Evolutionary conservation across 2,329 filamentous ascomycete species (phyloP).

Genomic region (Aureobasidium sp.): DNA sequence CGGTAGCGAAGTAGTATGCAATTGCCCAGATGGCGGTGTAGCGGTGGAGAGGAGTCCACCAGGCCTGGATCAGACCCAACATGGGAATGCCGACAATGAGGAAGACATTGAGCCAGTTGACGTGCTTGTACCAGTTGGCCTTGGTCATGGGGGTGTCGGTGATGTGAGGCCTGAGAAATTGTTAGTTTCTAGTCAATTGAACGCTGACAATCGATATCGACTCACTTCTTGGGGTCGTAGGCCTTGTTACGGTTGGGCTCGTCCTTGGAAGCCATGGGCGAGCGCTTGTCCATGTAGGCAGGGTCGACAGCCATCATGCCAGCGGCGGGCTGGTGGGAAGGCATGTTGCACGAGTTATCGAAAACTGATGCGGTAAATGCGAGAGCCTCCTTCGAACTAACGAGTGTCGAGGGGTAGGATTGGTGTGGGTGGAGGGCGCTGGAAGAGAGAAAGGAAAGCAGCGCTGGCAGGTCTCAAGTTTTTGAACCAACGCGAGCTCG

Average conservation of each 20-base stretch:
- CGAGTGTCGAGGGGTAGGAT: conserved; percentile 10
- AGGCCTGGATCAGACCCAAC: conserved; percentile 61
- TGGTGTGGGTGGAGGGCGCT: neutral
- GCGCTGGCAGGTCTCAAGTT: conserved; percentile 3
- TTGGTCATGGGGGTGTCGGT: conserved; percentile 71
- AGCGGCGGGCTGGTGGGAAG: conserved; percentile 42
- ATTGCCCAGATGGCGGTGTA: conserved; percentile 68
- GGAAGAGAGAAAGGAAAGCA: neutral
- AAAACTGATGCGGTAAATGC: neutral
- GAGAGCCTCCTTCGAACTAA: conserved; percentile 11
- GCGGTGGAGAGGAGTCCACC: conserved; percentile 66
- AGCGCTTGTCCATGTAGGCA: conserved; percentile 34
- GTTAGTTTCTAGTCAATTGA: neutral
- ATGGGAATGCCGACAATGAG: conserved; percentile 74
- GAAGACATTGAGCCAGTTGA: conserved; percentile 86
- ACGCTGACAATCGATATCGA: neutral
- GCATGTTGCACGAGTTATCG: conserved; percentile 30
- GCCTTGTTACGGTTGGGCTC: conserved; percentile 45
- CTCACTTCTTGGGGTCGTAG: conserved; percentile 56
- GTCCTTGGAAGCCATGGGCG: conserved; percentile 37
- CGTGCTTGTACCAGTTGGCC: conserved; percentile 81
- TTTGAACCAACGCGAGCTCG: conserved; percentile 7
- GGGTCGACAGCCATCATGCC: conserved; percentile 42
- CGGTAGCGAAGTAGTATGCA: conserved; percentile 73
- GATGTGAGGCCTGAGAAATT: conserved; percentile 55